Evolutionary conservation across 257 asterid species (phyloP).

Genomic region (Solanum ossicruentum): DNA sequence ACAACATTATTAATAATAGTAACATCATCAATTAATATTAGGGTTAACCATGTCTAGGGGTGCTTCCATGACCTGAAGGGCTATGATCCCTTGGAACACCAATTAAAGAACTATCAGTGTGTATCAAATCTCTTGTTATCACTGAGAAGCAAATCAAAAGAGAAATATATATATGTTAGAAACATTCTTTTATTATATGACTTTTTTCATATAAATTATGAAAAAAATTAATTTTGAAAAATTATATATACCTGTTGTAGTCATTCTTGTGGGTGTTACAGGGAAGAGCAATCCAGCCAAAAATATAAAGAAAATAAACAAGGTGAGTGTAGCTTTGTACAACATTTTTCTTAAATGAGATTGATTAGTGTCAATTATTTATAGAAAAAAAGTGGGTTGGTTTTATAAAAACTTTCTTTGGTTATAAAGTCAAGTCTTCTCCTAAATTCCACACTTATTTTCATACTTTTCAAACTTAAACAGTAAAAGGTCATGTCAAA

Average conservation of each 20-base stretch:
- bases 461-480: not conserved
- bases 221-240: not conserved
- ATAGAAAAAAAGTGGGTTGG: not conserved
- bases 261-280: not conserved
- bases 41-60: rapidly evolving
- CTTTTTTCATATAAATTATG: no score
- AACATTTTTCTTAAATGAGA: not conserved
- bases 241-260: not conserved
- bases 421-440: not conserved
- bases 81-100: rapidly evolving
- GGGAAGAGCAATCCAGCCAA: not conserved
- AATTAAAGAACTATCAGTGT: rapidly evolving
- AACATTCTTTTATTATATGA: not conserved
- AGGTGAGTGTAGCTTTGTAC: no score
- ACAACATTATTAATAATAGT: not conserved
- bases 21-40: not conserved
- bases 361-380: not conserved
- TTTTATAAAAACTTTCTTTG: not conserved
- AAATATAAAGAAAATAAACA: not conserved
- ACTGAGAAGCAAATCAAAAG: not conserved
- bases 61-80: not conserved
- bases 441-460: not conserved
- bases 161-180: rapidly evolving
- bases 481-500: not conserved
- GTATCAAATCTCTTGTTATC: no score